Base-by-base conservation (phyloP, 2,329 filamentous ascomycete genomes). In the Exophiala oligosperma region DNA sequence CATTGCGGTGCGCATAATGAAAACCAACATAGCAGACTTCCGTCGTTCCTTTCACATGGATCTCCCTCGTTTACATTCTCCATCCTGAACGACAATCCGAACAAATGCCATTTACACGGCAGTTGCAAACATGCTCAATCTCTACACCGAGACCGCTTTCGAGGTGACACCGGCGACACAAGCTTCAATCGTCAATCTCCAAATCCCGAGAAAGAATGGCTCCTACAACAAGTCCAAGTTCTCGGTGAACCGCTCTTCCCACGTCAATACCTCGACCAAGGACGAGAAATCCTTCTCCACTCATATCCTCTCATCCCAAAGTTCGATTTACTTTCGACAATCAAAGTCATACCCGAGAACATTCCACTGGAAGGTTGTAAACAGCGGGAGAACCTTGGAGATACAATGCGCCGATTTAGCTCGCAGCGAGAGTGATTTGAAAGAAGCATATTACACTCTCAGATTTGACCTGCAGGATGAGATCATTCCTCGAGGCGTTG, bases 301-400 rank as follows among this genome's bases (percentile, higher is more conserved):
- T 60, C 86, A 84, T 63, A 84, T 90, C 70, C 78, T 97, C 53
- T 91, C 93, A 26, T 87, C 81, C 1, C 84, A 92, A 32, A 88
- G 91, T 28, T 91, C 91, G 2, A 82, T 97, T 56, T 96, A 91
- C 77, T 92, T 96, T 74, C 86, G 94, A 55, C 84, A 84, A 72
- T 84, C 88, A 72, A 85, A 89, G 69, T 80, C 83, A 63, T 87
- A 88, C 63, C 94, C 94, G 40, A 87, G 90, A 70, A 91, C 85
- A 73, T 95, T 97, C 71, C 81, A 96, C 49, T 99, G 94, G 94
- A 85, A 93, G 66, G 82, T 97, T 40, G 77, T 97, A 60, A 89
- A 96, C 69, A 86, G 91, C 68, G 85, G 86, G 69, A 89, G 84
- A 65, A 80, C 91, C 62, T 80, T 99, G 66, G 93, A 94, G 75